These are phyloP conservation scores for Colletotrichum coccodes DNA, from an alignment of 2,329 filamentous ascomycete species.

Conservation along the genomic window DNA sequence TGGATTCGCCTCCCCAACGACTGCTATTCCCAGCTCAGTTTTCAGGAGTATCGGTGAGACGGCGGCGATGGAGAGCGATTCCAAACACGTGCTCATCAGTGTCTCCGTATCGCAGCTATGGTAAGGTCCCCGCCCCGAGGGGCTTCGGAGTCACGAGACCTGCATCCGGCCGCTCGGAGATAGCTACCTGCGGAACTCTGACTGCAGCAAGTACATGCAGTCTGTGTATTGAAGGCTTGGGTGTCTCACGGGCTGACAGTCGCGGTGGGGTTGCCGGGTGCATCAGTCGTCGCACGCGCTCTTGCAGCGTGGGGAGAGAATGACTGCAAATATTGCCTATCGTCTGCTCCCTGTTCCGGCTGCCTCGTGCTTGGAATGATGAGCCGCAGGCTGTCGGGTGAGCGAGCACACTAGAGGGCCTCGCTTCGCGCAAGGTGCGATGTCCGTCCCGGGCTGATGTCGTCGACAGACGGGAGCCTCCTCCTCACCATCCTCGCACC, in stretches of 20 bases:
- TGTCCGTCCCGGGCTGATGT: too few species aligned
- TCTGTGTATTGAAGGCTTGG: conserved; percentile 29
- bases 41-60: conserved; percentile 14
- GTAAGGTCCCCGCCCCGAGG: conserved; percentile 18
- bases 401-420: background rate
- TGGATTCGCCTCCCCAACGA: background rate
- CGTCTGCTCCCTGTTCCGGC: background rate
- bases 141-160: conserved; percentile 25
- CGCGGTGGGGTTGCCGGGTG: conserved; percentile 22
- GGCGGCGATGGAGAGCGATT: background rate
- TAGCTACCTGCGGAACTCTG: conserved; percentile 31
- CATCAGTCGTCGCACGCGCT: conserved; percentile 22
- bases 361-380: background rate
- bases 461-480: background rate
- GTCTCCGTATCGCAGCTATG: conserved; percentile 22
- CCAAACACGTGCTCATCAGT: background rate
- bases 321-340: background rate
- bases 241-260: conserved; percentile 31
- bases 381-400: background rate
- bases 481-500: background rate
- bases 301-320: background rate
- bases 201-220: conserved; percentile 31
- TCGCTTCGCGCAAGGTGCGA: background rate
- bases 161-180: conserved; percentile 34
- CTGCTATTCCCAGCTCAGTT: background rate